Base-by-base conservation (phyloP, 2,329 filamentous ascomycete species). In the Zalaria sp. region DNA sequence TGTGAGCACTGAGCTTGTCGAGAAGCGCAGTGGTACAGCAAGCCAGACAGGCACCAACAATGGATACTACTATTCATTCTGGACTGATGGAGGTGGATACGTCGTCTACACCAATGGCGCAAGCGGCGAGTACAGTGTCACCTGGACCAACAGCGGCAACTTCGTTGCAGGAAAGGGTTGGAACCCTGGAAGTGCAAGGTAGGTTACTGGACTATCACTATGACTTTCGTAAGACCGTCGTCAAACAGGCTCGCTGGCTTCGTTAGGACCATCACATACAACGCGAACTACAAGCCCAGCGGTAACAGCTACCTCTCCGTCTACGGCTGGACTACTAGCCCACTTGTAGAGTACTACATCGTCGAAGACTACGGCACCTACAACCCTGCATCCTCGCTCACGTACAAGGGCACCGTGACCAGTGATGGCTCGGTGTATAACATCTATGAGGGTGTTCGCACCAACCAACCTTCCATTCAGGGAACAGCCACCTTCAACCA, bases 31-130 rank as follows among this genome's bases (percentile, higher is more conserved):
- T 45, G 59, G 62, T 28, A 71, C 71, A 27, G 54, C 62, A 41
- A 69, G 63, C 47, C 57, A 60, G 9, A 70, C 67, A 3, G 73
- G 73, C 38, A 70, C 63, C 5, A 61, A 71, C 60, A 69, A 73
- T 51, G 73, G 73, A 42, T 78, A 66, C 61, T 78, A 70, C 63
- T 78, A 72, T 58, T 73, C 69, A 5, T 77, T 67, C 63, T 79
- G 72, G 72, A 73, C 67, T 42, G 73, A 77, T 45, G 67, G 68
- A 27, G 61, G 57, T n/a, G 65, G 60, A 32, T 53, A 59, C 35
- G 68, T 71, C 5, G 68, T 61, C 34, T 78, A 77, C 61, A 72
- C 66, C 52, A 77, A 76, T 57, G 67, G 64, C 18, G 55, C 57
- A 4, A 67, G 57, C 18, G 72, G 74, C 25, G 54, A 47, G 27